Evolutionary conservation across 1,284 basidiomycete genomes (phyloP), one percentile per base, ranked within the genome.

Genomic region (Stygiomarasmius scandens): DNA sequence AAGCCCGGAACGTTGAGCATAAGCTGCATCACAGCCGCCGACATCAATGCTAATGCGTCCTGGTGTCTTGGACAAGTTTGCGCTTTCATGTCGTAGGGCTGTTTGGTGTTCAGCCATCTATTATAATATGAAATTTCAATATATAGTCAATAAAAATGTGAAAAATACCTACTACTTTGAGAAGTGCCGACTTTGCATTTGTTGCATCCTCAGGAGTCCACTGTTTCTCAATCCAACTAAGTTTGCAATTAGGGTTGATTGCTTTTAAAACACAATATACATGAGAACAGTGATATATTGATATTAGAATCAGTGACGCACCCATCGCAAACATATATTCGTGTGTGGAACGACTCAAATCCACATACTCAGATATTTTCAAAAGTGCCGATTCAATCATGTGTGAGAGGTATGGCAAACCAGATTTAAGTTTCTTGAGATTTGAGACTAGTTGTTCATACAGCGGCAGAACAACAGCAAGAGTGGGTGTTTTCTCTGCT

Each of bases 271-370:
- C 38, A 41, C 23, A n/a, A 24, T 22, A 6, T 32, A 32, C 12
- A 22, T 14, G n/a, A 14, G 5, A 3, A 12, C 20, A 20, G 47
- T 9, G 46, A 49, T 25, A 34, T 24, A 52, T 10, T 50, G 22
- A 3, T 5, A n/a, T 6, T 12, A 6, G 44, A 56, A 52, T 11
- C 48, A 38, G 48, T 19, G 24, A 64, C 66, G 34, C 59, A 75
- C 73, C 60, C 69, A 76, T 74, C 1, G 74, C 67, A 14, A 75
- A 60, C 1, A 60, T 62, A 61, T 76, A 76, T 3, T 73, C 63
- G n/a, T 54, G 57, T 0, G 66, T 70, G 14, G 58, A 63, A 0
- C 69, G 64, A 5, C 69, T 54, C 24, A 65, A 59, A 0, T 8
- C 29, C 4, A 73, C 45, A 46, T 76, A 77, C 52, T 72, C 64